Evolutionary conservation across 2,329 filamentous ascomycete species (phyloP).

Genomic region (Parastagonospora avenae): DNA sequence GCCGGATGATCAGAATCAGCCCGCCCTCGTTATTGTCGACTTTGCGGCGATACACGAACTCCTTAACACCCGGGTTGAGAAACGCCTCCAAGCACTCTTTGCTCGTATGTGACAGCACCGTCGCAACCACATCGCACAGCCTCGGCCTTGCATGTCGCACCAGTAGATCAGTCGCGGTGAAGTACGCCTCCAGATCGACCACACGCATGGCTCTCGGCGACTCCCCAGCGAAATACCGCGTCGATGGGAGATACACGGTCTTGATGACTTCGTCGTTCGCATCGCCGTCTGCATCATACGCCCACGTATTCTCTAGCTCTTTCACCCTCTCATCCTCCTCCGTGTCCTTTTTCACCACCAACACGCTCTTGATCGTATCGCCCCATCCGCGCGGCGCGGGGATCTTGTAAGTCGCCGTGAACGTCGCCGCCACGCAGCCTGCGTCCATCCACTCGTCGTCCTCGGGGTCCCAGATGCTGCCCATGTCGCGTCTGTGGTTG

Average conservation of each 20-base stretch:
- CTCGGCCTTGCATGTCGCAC: conserved; percentile 10
- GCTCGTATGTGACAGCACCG: conserved; percentile 16
- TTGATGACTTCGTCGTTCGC: conserved; percentile 9
- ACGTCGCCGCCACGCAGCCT: conserved; percentile 4
- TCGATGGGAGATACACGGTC: neutral
- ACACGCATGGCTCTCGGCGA: conserved; percentile 14
- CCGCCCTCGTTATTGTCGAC: conserved; percentile 4
- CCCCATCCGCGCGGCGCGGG: neutral
- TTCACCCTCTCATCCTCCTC: conserved; percentile 5
- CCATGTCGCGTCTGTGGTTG: neutral
- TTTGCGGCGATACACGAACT: conserved; percentile 21
- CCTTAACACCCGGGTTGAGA: conserved; percentile 8
- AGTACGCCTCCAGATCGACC: conserved; percentile 9
- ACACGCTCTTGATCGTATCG: neutral
- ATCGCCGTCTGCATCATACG: conserved; percentile 8
- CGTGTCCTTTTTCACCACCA: neutral
- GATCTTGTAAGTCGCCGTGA: conserved; percentile 6
- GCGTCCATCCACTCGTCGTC: conserved; percentile 19
- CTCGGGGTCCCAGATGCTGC: conserved; percentile 13
- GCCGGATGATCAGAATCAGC: conserved; percentile 5
- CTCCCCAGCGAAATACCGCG: conserved; percentile 3
- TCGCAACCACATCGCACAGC: conserved; percentile 21
- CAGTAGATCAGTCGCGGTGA: neutral
- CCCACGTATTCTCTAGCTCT: conserved; percentile 6
- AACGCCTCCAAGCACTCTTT: conserved; percentile 15